Conservation (phyloP, 768 basidiomycete genomes). For the Boletus fagicola region DNA sequence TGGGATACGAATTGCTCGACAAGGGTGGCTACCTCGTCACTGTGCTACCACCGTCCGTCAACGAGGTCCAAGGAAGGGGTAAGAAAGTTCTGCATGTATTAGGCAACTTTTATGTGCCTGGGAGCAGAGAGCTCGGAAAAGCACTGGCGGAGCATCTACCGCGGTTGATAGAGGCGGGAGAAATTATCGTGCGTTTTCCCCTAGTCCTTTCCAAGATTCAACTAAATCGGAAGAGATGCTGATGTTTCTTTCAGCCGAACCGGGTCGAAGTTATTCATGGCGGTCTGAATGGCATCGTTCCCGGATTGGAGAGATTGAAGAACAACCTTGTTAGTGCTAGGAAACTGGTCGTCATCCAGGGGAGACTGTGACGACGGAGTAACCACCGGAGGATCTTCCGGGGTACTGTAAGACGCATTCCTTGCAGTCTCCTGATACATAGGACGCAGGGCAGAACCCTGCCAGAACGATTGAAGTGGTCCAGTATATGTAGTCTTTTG, state of each 20-base stretch:
- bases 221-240: no score
- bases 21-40: slow-evolving; percentile 5
- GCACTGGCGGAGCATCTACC: not conserved
- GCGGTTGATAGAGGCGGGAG: not conserved
- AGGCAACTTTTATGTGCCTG: not conserved
- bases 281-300: slow-evolving; percentile 33
- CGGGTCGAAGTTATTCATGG: slow-evolving; percentile 26
- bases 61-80: not conserved
- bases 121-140: not conserved
- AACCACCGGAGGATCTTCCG: no score
- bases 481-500: no score
- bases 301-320: not conserved
- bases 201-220: no score
- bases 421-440: no score
- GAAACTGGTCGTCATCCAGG: slow-evolving; percentile 16
- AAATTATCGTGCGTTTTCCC: not conserved
- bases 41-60: not conserved
- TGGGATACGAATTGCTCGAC: no score
- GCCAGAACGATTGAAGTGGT: no score
- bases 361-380: slow-evolving; percentile 17
- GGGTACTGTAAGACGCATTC: no score
- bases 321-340: no score
- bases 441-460: no score
- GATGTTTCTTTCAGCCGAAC: no score
- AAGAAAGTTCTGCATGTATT: not conserved